Conservation (phyloP, 306 rosid genomes). For the Vicia villosa region DNA sequence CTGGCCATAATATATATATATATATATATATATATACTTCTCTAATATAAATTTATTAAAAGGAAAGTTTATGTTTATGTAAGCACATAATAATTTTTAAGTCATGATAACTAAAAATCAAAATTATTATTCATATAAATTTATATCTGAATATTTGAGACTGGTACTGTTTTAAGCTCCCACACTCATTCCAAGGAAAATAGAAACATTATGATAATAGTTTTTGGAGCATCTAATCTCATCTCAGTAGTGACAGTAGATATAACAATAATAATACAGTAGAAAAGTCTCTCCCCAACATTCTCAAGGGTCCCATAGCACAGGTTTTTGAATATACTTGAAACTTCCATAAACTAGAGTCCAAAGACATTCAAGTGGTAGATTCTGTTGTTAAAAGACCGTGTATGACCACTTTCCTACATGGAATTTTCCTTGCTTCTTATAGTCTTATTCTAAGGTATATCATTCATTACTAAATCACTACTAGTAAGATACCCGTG, state of each 20-base stretch:
- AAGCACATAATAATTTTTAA: conserved; percentile 19
- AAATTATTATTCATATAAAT: not conserved
- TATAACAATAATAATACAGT: conserved; percentile 3
- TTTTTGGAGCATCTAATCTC: conserved; percentile 34
- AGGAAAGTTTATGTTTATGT: too few species aligned
- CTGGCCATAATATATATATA: too few species aligned
- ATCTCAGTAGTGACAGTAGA: not conserved
- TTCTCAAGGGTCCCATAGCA: conserved; percentile 61
- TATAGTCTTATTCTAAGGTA: conserved; percentile 37
- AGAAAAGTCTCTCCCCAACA: conserved; percentile 42
- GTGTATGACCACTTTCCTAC: conserved; percentile 45
- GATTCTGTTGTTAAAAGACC: conserved; percentile 47
- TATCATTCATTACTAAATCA: conserved; percentile 13
- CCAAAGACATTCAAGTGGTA: conserved; percentile 41
- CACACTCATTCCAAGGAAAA: conserved; percentile 13
- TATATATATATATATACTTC: too few species aligned
- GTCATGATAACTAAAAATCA: not conserved
- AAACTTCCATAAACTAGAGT: conserved; percentile 63
- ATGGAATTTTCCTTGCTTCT: conserved; percentile 49
- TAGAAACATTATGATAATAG: conserved; percentile 17
- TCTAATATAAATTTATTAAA: too few species aligned
- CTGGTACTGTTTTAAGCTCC: conserved; percentile 24
- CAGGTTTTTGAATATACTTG: conserved; percentile 38
- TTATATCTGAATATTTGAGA: conserved; percentile 12
- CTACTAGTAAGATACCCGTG: too few species aligned